Evolutionary conservation across 1,139 yeast genomes (phyloP).

Genomic region (Lodderomyces orthopsilosis): DNA sequence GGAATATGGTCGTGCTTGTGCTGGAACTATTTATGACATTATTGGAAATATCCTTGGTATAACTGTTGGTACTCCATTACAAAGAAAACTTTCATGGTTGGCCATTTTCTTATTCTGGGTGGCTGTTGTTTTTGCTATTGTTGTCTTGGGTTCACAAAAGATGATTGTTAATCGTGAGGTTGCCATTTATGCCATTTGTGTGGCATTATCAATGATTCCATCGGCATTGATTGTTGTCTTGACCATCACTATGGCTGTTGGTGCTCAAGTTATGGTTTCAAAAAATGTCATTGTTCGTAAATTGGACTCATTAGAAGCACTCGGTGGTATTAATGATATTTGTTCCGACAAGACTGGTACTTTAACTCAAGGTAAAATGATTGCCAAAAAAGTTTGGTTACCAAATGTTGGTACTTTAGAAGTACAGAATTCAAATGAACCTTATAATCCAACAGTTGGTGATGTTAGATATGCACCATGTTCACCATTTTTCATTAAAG

Average conservation of each 20-base stretch:
- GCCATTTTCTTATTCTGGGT: slow-evolving; percentile 67
- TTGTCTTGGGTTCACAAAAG: slow-evolving; percentile 77
- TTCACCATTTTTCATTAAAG: slow-evolving; percentile 43
- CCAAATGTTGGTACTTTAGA: slow-evolving; percentile 71
- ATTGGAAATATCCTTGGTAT: slow-evolving; percentile 72
- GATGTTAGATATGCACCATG: slow-evolving; percentile 39
- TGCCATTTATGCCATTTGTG: slow-evolving; percentile 81
- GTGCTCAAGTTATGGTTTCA: slow-evolving; percentile 73
- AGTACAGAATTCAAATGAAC: slow-evolving; percentile 60
- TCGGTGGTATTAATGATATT: slow-evolving; percentile 77
- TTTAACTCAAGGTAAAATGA: slow-evolving; percentile 77
- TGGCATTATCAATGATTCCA: slow-evolving; percentile 81
- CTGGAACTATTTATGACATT: slow-evolving; percentile 37
- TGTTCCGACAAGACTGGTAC: slow-evolving; percentile 86
- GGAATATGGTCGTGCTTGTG: slow-evolving; percentile 50
- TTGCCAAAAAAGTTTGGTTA: slow-evolving; percentile 69
- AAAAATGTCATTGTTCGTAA: slow-evolving; percentile 75
- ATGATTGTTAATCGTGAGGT: slow-evolving; percentile 66
- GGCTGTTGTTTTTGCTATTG: slow-evolving; percentile 74
- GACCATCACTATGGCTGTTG: slow-evolving; percentile 84
- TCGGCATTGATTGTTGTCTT: slow-evolving; percentile 77
- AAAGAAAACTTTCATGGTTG: slow-evolving; percentile 62
- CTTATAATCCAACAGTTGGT: slow-evolving; percentile 74
- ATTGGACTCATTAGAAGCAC: slow-evolving; percentile 74
- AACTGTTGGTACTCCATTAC: slow-evolving; percentile 75